These are phyloP conservation scores for Acer saccharum DNA, from an alignment of 345 rosid genomes.

Conservation along the genomic window DNA sequence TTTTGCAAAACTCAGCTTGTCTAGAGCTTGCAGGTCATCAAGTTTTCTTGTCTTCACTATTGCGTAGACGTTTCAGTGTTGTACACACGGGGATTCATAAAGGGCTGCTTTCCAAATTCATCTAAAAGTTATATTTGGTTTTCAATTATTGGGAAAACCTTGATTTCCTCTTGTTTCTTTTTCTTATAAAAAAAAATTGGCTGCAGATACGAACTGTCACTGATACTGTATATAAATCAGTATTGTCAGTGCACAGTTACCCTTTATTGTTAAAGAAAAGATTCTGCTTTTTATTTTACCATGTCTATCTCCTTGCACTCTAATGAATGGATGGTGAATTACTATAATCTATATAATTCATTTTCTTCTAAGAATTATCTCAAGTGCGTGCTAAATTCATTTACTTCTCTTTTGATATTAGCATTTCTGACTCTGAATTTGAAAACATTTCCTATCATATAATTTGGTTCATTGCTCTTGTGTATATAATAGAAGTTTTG, in stretches of 20 bases:
- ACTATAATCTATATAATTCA: not conserved
- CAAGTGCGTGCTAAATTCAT: not conserved
- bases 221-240: not conserved
- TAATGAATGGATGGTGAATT: not conserved
- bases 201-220: not conserved
- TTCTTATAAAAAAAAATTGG: not conserved
- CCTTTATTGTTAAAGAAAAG: not conserved
- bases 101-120: no score
- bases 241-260: not conserved
- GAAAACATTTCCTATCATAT: not conserved
- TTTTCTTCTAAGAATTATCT: not conserved
- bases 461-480: not conserved
- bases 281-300: no score
- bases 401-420: not conserved
- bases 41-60: not conserved
- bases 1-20: conserved; percentile 3
- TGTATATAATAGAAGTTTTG: no score
- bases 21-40: not conserved
- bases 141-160: not conserved
- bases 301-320: not conserved
- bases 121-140: not conserved
- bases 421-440: conserved; percentile 4
- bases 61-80: not conserved
- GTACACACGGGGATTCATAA: no score
- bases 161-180: not conserved